Percentiles rank a stretch among this genome's conserved stretches.
These are phyloP conservation scores for Gloeopeniophorella convolvens DNA, from an alignment of 768 basidiomycete species.

Conservation along the genomic window DNA sequence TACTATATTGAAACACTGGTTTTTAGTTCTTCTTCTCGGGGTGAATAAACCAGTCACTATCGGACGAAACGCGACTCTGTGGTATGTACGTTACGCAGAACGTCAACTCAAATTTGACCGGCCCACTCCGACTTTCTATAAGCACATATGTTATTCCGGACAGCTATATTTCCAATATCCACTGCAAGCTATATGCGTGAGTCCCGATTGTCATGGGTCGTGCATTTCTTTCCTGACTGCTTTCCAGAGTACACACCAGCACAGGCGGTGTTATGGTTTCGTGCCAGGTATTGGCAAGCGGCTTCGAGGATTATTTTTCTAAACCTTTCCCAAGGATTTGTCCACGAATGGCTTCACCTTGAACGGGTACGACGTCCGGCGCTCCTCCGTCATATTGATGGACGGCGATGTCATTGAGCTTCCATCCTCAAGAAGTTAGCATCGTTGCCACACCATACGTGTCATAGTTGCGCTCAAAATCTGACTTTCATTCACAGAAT, in stretches of 20 bases:
- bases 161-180: conserved; percentile 56
- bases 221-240: neutral
- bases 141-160: conserved; percentile 61
- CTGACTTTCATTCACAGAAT: conserved; percentile 36
- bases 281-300: conserved; percentile 49
- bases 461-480: neutral
- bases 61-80: conserved; percentile 63
- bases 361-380: conserved; percentile 64
- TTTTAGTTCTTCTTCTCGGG: conserved; percentile 52
- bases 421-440: conserved; percentile 56
- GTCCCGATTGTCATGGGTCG: conserved; percentile 22
- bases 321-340: conserved; percentile 44
- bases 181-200: conserved; percentile 79
- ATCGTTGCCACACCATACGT: neutral
- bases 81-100: no score
- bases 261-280: conserved; percentile 71
- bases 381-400: conserved; percentile 65
- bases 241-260: conserved; percentile 55
- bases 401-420: conserved; percentile 67
- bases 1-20: neutral
- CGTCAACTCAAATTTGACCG: neutral
- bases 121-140: neutral
- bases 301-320: neutral
- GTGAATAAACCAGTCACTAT: conserved; percentile 60
- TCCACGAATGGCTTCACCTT: conserved; percentile 72